A percentile compares a stretch with the other conserved stretches of the same genome.
phyloP scores from a whole-genome alignment of 768 basidiomycete genomes.

The Lactarius hengduanensis region DNA sequence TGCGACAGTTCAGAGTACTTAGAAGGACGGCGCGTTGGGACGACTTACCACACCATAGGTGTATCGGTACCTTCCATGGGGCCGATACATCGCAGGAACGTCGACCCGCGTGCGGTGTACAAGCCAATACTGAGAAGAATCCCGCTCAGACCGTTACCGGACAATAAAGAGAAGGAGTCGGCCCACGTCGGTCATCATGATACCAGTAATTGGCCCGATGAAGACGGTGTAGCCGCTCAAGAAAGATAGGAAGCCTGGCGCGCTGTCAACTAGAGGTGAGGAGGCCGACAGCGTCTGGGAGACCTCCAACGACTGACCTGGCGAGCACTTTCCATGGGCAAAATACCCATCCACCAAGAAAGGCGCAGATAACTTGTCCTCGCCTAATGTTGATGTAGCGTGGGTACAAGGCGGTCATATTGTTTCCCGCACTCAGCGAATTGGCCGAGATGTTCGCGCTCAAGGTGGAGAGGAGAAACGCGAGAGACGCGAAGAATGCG shows the following conservation, averaged over 20 bases:
- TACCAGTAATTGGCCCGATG: constrained; percentile 80
- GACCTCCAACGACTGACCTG: constrained; percentile 37
- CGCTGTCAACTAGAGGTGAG: constrained; percentile 34
- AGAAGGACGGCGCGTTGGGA: constrained; percentile 4
- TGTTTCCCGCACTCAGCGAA: constrained; percentile 72
- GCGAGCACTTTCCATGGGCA: constrained; percentile 84
- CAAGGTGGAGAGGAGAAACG: constrained; percentile 69
- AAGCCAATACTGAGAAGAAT: constrained; percentile 61
- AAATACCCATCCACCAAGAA: constrained; percentile 83
- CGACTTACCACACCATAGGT: constrained; percentile 63
- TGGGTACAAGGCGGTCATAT: constrained; percentile 75
- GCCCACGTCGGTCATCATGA: constrained; percentile 60
- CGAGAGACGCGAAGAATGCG: constrained; percentile 78
- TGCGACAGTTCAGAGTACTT: constrained; percentile 32
- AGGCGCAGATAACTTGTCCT: constrained; percentile 65
- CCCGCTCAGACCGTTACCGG: neutral
- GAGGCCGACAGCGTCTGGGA: constrained; percentile 12
- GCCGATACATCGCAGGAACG: constrained; percentile 82
- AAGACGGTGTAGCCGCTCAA: constrained; percentile 86
- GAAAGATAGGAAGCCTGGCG: constrained; percentile 68
- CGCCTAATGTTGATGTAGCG: constrained; percentile 57
- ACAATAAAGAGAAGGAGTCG: neutral
- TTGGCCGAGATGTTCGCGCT: constrained; percentile 76
- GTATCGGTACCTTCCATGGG: constrained; percentile 74
- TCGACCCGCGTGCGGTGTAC: constrained; percentile 70